Conservation (phyloP, 176 grass and related monocot genomes). For the Miscanthus lutarioriparius region DNA sequence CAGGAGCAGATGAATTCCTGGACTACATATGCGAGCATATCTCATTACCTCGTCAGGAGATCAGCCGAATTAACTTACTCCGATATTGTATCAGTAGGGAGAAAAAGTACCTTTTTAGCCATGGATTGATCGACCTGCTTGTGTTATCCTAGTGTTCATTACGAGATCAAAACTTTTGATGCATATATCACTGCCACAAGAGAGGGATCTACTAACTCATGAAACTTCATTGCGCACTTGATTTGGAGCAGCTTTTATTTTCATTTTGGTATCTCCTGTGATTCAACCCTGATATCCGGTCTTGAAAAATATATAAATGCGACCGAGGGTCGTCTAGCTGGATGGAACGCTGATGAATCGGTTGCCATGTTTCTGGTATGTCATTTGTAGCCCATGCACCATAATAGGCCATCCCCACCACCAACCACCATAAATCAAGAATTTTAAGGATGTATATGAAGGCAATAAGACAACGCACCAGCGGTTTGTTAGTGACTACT, state of each 20-base stretch:
- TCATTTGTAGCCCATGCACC: slow-evolving; percentile 3
- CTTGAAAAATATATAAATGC: neutral
- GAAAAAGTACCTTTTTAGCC: neutral
- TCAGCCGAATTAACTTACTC: neutral
- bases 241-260: neutral
- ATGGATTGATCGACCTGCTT: no score
- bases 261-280: neutral
- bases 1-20: neutral
- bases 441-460: no score
- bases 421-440: no score
- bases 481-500: neutral
- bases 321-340: neutral
- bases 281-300: neutral
- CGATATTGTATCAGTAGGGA: neutral
- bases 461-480: no score
- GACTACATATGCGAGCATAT: neutral
- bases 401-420: neutral
- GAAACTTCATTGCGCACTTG: neutral
- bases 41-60: neutral
- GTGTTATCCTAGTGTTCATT: neutral
- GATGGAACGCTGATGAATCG: neutral
- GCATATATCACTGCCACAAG: neutral
- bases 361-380: neutral
- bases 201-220: neutral
- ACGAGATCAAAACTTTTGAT: slow-evolving; percentile 4